phyloP scores from a whole-genome alignment of 148 eudicot genomes.

The Dianthus caryophyllus region DNA sequence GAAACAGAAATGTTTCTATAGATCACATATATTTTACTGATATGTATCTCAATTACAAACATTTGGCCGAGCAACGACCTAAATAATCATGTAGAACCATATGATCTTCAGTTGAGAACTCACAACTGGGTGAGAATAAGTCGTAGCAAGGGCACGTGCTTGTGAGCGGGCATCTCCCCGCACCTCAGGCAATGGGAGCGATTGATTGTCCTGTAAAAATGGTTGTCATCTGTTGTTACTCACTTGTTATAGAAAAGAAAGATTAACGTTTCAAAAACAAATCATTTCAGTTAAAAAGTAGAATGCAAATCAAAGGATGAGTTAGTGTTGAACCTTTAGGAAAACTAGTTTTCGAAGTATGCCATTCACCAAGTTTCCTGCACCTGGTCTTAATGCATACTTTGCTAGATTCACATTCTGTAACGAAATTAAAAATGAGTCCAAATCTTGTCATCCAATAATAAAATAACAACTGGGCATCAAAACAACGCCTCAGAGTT shows the following conservation, averaged over 20 bases:
- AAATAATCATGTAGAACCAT: background rate
- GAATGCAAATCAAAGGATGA: background rate
- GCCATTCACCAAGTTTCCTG: conserved; percentile 98
- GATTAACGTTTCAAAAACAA: background rate
- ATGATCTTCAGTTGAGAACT: conserved; percentile 29
- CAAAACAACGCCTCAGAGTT: background rate
- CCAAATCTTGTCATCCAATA: background rate
- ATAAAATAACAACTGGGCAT: background rate
- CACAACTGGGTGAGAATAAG: conserved; percentile 98
- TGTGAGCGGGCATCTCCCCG: conserved; percentile 78
- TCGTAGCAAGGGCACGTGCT: conserved; percentile 89
- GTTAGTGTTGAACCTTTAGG: conserved; percentile 49
- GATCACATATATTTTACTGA: too few relatives aligned
- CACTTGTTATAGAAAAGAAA: too few relatives aligned
- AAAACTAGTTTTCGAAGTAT: conserved; percentile 69
- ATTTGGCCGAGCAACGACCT: background rate
- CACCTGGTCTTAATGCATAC: conserved; percentile 89
- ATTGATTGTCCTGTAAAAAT: conserved; percentile 58
- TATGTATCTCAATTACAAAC: too few relatives aligned
- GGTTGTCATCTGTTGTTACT: background rate
- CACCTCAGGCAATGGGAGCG: conserved; percentile 72
- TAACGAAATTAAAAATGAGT: conserved; percentile 5
- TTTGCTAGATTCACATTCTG: conserved; percentile 97
- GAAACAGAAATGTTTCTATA: too few relatives aligned
- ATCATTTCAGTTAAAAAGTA: background rate